phyloP scores from a whole-genome alignment of 805 yeast species.

The Cyberlindnera mississippiensis region DNA sequence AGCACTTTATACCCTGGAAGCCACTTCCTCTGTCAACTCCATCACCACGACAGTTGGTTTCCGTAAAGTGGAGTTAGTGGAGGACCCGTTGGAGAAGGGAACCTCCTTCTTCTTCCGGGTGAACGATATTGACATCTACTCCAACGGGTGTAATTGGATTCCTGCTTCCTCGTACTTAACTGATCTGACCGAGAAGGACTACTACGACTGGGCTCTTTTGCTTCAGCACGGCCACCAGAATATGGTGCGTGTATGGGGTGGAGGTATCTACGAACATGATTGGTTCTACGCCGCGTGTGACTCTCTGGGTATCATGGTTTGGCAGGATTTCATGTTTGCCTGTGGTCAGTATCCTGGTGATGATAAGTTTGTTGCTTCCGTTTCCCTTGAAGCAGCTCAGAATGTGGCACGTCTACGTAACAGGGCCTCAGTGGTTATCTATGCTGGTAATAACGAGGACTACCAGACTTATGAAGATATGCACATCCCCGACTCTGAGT shows the following conservation, averaged over 20 bases:
- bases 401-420: slow-evolving; percentile 41
- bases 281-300: slow-evolving; percentile 16
- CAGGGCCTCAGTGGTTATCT: slow-evolving; percentile 33
- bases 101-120: slow-evolving; percentile 19
- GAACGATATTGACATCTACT: slow-evolving; percentile 15
- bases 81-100: slow-evolving; percentile 11
- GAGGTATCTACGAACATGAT: slow-evolving; percentile 20
- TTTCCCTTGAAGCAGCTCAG: slow-evolving; percentile 34
- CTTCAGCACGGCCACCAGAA: slow-evolving; percentile 16
- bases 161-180: slow-evolving; percentile 17
- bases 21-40: slow-evolving; percentile 3
- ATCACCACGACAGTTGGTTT: slow-evolving; percentile 14
- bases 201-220: slow-evolving; percentile 12
- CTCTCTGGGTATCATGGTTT: slow-evolving; percentile 35
- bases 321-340: slow-evolving; percentile 59
- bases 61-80: slow-evolving; percentile 17
- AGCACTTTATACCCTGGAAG: slow-evolving; percentile 6
- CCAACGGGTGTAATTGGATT: slow-evolving; percentile 22
- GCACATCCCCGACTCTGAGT: slow-evolving; percentile 13
- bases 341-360: slow-evolving; percentile 52
- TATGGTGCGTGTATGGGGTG: slow-evolving; percentile 23
- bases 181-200: slow-evolving; percentile 11
- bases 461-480: slow-evolving; percentile 16
- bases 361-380: slow-evolving; percentile 32
- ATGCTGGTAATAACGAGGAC: slow-evolving; percentile 23